These are phyloP conservation scores for Podospora anserina DNA, from an alignment of 495 filamentous ascomycete species.

Conservation along the genomic window DNA sequence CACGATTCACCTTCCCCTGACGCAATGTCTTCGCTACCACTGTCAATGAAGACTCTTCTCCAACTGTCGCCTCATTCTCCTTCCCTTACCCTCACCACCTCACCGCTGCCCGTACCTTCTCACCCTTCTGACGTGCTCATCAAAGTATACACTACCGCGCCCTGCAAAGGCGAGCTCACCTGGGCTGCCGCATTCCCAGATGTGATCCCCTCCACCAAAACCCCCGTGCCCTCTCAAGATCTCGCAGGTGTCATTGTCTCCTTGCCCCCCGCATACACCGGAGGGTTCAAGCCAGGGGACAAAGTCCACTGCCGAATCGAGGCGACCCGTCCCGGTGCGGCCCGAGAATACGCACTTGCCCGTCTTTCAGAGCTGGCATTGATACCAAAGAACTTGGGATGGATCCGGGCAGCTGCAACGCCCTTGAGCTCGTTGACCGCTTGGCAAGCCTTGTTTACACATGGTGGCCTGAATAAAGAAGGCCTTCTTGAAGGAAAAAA, in stretches of 20 bases:
- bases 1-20: background rate
- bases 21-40: constrained; percentile 20
- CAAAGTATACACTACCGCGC: constrained; percentile 54
- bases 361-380: constrained; percentile 36
- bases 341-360: constrained; percentile 53
- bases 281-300: constrained; percentile 50
- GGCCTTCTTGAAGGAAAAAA: constrained; percentile 23
- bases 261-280: constrained; percentile 46
- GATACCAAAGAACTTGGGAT: constrained; percentile 52
- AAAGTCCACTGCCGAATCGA: constrained; percentile 54
- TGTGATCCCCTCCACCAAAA: constrained; percentile 38
- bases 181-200: constrained; percentile 45
- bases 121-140: constrained; percentile 55
- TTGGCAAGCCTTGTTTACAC: constrained; percentile 57
- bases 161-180: constrained; percentile 55
- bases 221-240: constrained; percentile 55
- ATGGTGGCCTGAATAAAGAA: constrained; percentile 26
- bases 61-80: constrained; percentile 26
- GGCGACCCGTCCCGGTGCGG: constrained; percentile 49
- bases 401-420: constrained; percentile 52
- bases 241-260: constrained; percentile 38
- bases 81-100: constrained; percentile 24
- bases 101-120: constrained; percentile 28
- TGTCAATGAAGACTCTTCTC: constrained; percentile 32
- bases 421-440: constrained; percentile 61